Base-by-base conservation (phyloP, 345 rosid species). In the Raphanus raphanistrum region DNA sequence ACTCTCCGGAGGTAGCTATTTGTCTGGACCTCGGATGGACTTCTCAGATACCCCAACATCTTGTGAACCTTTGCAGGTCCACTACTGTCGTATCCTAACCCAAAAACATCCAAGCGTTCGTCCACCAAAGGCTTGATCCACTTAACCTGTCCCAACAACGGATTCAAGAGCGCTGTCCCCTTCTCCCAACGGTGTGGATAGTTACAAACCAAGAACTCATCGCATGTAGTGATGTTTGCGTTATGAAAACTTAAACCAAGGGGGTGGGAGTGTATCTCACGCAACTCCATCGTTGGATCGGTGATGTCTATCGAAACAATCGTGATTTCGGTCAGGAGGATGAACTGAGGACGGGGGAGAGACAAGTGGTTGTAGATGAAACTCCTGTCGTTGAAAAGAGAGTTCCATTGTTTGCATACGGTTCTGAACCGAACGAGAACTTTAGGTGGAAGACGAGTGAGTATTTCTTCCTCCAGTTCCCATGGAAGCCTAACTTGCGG, bases 401-500 rank as follows among this genome's bases (percentile, higher is more conserved):
- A 52, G 59, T 52, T 52, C 59, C 59, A 52, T 52, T 52, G 59
- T 52, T 52, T 52, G 10, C 59, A 52, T 52, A 52, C 59, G 59
- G 26, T 16, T 52, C 59, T 52, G 59, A 52, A 52, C 4, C 59
- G 26, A 16, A 52, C 59, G 10, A 52, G 26, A 52, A 7, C 9
- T 52, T 52, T 52, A 52, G 59, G 4, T 16, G 59, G 59, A 52
- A 52, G 59, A 52, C 59, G 55, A 50, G 55, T 50, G 55, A 50
- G 55, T 50, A 50, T n/a, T n/a, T 50, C 55, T 50, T 50, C 55
- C 8, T 50, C 55, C 55, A 50, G 55, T 50, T 50, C 55, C 55
- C 55, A 50, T 50, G 55, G 55, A 50, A 50, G 55, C 17, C 55
- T 50, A 48, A n/a, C 17, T 1, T 48, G 54, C 17, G 54, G 54